These are phyloP conservation scores for Perilla frutescens DNA, from an alignment of 257 asterid species.

Conservation along the genomic window DNA sequence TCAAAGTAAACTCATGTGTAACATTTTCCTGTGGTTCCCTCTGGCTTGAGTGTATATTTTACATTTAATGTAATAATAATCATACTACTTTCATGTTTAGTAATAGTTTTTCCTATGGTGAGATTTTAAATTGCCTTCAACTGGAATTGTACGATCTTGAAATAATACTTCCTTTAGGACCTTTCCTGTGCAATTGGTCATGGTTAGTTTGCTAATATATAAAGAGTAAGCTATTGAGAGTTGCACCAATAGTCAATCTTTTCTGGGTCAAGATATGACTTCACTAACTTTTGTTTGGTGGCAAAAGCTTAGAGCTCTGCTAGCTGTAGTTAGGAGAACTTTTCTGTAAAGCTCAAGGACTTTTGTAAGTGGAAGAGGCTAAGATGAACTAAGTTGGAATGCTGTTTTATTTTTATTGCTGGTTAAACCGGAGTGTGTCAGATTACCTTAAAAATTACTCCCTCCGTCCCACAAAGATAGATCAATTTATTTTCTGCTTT, in stretches of 20 bases:
- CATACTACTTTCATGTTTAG: not conserved
- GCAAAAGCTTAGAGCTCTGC: not conserved
- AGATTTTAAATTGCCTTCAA: not conserved
- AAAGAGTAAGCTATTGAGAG: not conserved
- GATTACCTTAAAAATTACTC: not conserved
- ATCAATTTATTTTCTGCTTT: not conserved
- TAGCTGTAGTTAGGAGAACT: not conserved
- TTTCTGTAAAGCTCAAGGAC: not conserved
- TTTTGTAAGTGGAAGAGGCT: not conserved
- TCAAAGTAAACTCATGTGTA: not conserved
- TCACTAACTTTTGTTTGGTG: not conserved
- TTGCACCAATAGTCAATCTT: not conserved
- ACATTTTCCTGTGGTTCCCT: not conserved
- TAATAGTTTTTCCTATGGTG: not conserved
- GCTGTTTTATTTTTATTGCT: not conserved
- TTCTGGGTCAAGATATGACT: not conserved
- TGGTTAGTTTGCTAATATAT: not conserved
- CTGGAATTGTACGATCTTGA: conserved; percentile 3
- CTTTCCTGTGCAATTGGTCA: not conserved
- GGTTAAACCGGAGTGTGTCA: not conserved
- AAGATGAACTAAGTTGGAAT: not conserved
- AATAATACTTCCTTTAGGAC: not conserved
- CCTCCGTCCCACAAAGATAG: not conserved
- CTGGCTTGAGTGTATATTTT: not conserved
- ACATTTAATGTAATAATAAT: not conserved